Percentiles rank a stretch among this genome's conserved stretches.
These are phyloP conservation scores for Calvatia gigantea DNA, from an alignment of 768 basidiomycete genomes.

Conservation along the genomic window DNA sequence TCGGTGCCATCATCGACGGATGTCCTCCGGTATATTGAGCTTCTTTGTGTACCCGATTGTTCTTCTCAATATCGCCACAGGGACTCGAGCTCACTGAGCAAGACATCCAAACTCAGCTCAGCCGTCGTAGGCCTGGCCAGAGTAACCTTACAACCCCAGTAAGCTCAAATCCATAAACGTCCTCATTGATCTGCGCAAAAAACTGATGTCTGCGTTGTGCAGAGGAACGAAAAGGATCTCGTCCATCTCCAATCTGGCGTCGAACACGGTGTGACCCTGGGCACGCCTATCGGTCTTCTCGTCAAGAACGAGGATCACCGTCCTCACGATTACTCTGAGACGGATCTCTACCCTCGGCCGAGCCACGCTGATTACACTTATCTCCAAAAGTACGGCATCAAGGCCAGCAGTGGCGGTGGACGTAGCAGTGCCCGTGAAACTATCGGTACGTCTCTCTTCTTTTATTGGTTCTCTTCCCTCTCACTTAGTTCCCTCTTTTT, in stretches of 20 bases:
- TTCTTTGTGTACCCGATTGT: neutral
- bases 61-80: constrained; percentile 34
- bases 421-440: constrained; percentile 95
- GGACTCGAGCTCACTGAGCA: constrained; percentile 75
- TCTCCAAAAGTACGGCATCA: constrained; percentile 94
- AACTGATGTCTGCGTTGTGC: constrained; percentile 3
- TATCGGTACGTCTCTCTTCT: constrained; percentile 57
- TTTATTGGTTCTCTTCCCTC: neutral
- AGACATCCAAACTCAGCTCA: constrained; percentile 91
- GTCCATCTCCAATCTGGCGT: constrained; percentile 92
- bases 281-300: constrained; percentile 95
- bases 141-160: constrained; percentile 96
- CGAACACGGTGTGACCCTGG: constrained; percentile 92
- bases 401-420: constrained; percentile 96
- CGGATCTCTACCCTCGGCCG: constrained; percentile 94
- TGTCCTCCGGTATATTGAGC: constrained; percentile 77
- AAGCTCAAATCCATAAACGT: constrained; percentile 26
- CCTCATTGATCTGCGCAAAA: constrained; percentile 2
- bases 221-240: constrained; percentile 95
- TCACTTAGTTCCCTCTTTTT: neutral
- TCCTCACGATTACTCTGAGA: constrained; percentile 98
- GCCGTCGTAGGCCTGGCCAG: constrained; percentile 90
- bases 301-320: constrained; percentile 98
- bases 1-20: constrained; percentile 96
- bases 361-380: constrained; percentile 99